Evolutionary conservation across 2,329 filamentous ascomycete genomes (phyloP), one percentile per base, ranked within the genome.

Genomic region (Pestalotiopsis sp.): DNA sequence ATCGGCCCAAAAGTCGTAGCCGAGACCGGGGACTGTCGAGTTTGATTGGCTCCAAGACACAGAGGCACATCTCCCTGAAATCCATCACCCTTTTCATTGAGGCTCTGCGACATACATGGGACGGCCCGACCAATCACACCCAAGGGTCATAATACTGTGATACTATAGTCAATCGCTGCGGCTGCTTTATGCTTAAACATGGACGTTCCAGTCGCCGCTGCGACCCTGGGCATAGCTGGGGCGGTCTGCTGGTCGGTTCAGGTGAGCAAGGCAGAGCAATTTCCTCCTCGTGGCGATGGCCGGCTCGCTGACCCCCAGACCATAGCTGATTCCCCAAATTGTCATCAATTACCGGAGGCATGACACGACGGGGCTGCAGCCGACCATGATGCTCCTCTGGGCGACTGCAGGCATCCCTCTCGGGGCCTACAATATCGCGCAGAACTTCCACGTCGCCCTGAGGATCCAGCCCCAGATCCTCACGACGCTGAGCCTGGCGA

Each of bases 361-460:
- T 76, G 84, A 91, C 81, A 90, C 90, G 1, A 86, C 83, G 0
- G 91, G 90, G 0, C 82, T 93, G 0, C 90, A 92, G 64, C 85
- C 88, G 0, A 88, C 88, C 0, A 92, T 93, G 90, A 92, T 93
- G 90, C 86, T 93, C 76, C 83, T 92, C 69, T 75, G 67, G 77
- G 68, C 68, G 75, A 76, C 31, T n/a, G 64, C 61, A 17, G 70
- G 69, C 4, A 25, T 67, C 14, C 59, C 64, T 4, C 61, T 67
- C 6, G 67, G 69, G 5, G 82, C 83, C 4, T 84, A 84, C 72
- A 84, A 84, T 69, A 81, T 84, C 45, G 80, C 81, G 27, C 75
- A 79, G 66, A 74, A 76, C 12, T 83, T 83, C 72, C 84, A 83
- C 65, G 31, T 83, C 2, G 82, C 83, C 2, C 71, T 84, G 14